phyloP scores from a whole-genome alignment of 169 alveolate species.

The Plasmodium yoelii region DNA sequence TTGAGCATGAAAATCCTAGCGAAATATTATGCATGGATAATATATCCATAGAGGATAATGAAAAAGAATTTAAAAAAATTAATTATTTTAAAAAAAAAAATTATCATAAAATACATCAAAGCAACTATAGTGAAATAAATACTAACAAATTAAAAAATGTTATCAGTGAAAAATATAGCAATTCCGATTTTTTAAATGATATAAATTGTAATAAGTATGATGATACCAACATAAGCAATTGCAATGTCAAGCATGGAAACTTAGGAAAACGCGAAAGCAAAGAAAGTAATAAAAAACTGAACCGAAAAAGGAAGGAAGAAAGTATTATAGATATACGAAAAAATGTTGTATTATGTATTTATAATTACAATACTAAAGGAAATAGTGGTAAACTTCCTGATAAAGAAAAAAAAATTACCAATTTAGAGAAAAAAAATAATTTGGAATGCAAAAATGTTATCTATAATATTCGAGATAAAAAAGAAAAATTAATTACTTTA shows the following conservation, averaged over 20 bases:
- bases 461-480: not conserved
- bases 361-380: constrained; percentile 23
- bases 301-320: constrained; percentile 8
- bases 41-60: not conserved
- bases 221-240: no score
- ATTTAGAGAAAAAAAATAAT: not conserved
- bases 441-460: not conserved
- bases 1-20: not conserved
- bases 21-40: not conserved
- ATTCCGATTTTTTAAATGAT: no score
- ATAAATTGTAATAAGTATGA: no score
- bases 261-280: not conserved
- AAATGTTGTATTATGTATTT: constrained; percentile 41
- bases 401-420: not conserved
- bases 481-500: not conserved
- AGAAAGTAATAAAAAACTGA: not conserved
- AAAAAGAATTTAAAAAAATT: not conserved
- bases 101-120: not conserved
- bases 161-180: no score
- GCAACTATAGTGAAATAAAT: not conserved
- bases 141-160: constrained; percentile 3
- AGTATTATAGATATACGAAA: constrained; percentile 2
- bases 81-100: constrained; percentile 11
- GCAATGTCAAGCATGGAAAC: constrained; percentile 1
- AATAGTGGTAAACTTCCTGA: constrained; percentile 1